A percentile compares a stretch with the other conserved stretches of the same genome.
Conservation (phyloP, 768 basidiomycete species). For the Russula emetica region DNA sequence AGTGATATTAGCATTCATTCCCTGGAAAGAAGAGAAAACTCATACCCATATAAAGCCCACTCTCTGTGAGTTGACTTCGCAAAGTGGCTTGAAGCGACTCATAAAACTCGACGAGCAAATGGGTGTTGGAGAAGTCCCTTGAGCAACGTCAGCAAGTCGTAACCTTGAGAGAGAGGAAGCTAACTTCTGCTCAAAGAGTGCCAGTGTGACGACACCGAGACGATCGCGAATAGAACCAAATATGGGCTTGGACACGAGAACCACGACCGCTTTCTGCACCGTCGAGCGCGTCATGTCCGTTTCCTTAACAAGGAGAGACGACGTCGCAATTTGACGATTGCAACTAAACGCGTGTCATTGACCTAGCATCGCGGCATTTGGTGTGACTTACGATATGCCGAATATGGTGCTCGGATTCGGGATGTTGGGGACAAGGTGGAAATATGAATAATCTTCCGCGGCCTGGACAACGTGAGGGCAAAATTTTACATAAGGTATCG, state of each 20-base stretch:
- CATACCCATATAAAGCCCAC: conserved; percentile 91
- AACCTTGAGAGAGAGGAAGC: background rate
- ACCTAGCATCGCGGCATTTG: background rate
- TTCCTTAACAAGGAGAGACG: conserved; percentile 69
- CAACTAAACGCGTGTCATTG: conserved; percentile 48
- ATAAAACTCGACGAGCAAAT: conserved; percentile 87
- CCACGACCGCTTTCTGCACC: conserved; percentile 96
- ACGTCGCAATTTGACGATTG: conserved; percentile 88
- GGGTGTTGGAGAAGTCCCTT: conserved; percentile 83
- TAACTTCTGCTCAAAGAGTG: conserved; percentile 83
- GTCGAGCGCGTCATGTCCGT: conserved; percentile 90
- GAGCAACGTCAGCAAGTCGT: conserved; percentile 24
- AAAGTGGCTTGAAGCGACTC: conserved; percentile 70
- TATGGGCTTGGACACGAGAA: conserved; percentile 83
- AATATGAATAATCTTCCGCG: conserved; percentile 94
- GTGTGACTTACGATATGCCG: conserved; percentile 78
- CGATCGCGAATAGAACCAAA: conserved; percentile 96
- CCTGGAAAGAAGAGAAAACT: conserved; percentile 4
- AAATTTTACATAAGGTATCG: background rate
- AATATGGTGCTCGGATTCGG: conserved; percentile 79
- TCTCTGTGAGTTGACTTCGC: conserved; percentile 80
- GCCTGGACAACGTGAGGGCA: conserved; percentile 43
- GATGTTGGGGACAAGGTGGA: conserved; percentile 77
- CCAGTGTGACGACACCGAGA: conserved; percentile 88
- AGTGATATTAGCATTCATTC: conserved; percentile 20